Conservation (phyloP, 2,329 filamentous ascomycete species). For the Uncinocarpus reesii region DNA sequence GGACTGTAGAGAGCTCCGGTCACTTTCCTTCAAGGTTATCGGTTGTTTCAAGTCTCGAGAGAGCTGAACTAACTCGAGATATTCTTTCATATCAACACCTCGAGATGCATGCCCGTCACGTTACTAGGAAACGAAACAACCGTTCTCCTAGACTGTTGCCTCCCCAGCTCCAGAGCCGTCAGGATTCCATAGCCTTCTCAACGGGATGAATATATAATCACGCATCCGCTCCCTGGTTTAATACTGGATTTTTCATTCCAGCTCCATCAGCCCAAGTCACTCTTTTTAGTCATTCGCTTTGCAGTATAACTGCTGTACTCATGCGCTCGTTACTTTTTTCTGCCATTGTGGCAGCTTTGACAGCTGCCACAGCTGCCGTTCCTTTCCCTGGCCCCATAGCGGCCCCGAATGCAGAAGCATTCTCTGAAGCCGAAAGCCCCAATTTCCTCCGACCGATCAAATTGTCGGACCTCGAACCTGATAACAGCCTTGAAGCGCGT, state of each 20-base stretch:
- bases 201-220: slow-evolving; percentile 2
- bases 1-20: background rate
- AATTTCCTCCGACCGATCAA: slow-evolving; percentile 5
- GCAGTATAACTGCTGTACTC: background rate
- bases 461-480: slow-evolving; percentile 7
- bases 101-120: too few relatives aligned
- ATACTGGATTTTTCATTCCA: background rate
- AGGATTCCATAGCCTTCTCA: too few relatives aligned
- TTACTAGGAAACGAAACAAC: slow-evolving; percentile 2
- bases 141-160: background rate
- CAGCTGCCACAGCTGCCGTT: slow-evolving; percentile 10
- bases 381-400: slow-evolving; percentile 6
- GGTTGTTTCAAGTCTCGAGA: background rate
- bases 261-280: slow-evolving; percentile 9
- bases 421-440: background rate
- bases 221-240: background rate
- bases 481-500: slow-evolving; percentile 11
- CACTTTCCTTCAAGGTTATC: background rate
- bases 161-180: too few relatives aligned
- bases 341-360: slow-evolving; percentile 12
- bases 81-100: background rate
- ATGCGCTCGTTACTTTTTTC: slow-evolving; percentile 12
- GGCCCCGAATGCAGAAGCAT: background rate
- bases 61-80: background rate
- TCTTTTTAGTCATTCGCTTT: slow-evolving; percentile 11